Evolutionary conservation across 192 early-diverging fungal species (phyloP), one percentile per base, ranked within the genome.

Genomic region (Umbelopsis sp.): DNA sequence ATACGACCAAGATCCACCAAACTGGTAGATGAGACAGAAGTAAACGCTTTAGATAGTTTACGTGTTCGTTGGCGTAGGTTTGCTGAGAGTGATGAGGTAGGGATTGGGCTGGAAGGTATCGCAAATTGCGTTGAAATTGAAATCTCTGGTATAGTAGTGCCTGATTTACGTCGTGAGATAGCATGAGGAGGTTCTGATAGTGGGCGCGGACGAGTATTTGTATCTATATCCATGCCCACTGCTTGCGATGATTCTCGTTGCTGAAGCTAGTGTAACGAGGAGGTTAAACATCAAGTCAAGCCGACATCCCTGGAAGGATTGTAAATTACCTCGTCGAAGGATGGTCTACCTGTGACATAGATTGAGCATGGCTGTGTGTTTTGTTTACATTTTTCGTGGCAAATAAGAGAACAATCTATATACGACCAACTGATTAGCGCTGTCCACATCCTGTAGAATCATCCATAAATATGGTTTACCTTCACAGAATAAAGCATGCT

Each of bases 401-500:
- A 81, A 34, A 81, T 77, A 17, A 74, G 71, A 21, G 68, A 69
- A 69, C 79, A 81, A 8, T 75, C 74, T 73, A n/a, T 62, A 11
- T 2, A 32, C n/a, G n/a, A 0, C 7, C 17, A 31, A 45, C 44
- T 10, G 1, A 41, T 32, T 54, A 43, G 21, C 44, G 45, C 16
- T 2, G 12, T 34, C 6, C 17, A 21, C 14, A 54, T 10, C 9
- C 0, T 53, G 20, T 0, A 10, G 31, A 2, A 9, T 14, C 20
- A 34, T 7, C 41, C 31, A 16, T 14, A 10, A 8, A 17, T 2
- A 41, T 31, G 5, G 24, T 12, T 68, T 69, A 85, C 83, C 86
- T 88, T 88, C 80, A 71, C 86, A 88, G 59, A 88, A 80, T 1
- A 86, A 68, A 16, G 83, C 86, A 43, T 88, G 68, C 36, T 80